Conservation (phyloP, 257 asterid species). For the Salvia rosmarinus region DNA sequence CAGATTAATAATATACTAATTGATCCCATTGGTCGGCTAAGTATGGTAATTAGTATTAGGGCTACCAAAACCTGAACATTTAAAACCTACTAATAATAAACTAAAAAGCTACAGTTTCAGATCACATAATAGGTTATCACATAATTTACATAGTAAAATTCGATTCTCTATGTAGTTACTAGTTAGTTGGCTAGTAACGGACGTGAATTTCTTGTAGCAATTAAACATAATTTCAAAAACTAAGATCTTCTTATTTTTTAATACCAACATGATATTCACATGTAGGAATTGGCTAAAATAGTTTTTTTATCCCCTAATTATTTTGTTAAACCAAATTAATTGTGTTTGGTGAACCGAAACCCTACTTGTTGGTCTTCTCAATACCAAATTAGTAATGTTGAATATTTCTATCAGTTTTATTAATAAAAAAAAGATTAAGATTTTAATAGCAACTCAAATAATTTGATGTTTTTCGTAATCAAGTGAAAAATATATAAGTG, state of each 20-base stretch:
- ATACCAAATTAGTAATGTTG: background rate
- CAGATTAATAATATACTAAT: slow-evolving; percentile 4
- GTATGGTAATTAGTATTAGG: background rate
- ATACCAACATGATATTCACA: background rate
- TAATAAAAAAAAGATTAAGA: background rate
- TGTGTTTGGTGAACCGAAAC: background rate
- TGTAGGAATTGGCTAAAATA: background rate
- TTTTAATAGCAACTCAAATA: background rate
- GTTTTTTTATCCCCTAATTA: background rate
- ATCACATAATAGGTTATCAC: background rate
- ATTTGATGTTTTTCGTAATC: background rate
- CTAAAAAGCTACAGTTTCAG: background rate
- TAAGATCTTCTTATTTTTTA: background rate
- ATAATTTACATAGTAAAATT: background rate
- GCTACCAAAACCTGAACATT: background rate
- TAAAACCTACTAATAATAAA: background rate
- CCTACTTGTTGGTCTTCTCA: background rate
- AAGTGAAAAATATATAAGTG: too few species aligned
- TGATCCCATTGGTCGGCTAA: slow-evolving; percentile 21
- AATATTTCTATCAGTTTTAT: background rate
- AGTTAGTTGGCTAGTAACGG: too few species aligned
- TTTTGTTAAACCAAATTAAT: background rate
- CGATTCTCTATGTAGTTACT: background rate
- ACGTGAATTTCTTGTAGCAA: background rate
- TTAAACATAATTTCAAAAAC: too few species aligned